A percentile compares a stretch with the other conserved stretches of the same genome.
These are phyloP conservation scores for Powellomyces hirtus DNA, from an alignment of 192 early-diverging fungal species.

Conservation along the genomic window DNA sequence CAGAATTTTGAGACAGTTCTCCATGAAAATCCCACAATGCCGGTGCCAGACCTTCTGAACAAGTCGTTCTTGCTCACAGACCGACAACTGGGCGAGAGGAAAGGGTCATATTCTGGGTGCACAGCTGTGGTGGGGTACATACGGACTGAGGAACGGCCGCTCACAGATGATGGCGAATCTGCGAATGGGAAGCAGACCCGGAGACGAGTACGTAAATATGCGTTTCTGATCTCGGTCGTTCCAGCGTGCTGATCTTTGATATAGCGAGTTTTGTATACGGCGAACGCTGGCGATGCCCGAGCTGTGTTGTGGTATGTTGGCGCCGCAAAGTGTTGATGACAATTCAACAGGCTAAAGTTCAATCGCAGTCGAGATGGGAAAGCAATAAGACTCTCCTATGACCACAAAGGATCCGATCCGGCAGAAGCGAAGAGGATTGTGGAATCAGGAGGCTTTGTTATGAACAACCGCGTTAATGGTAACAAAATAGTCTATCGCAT, in stretches of 20 bases:
- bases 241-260: not conserved
- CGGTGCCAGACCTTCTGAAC: conserved; percentile 82
- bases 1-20: conserved; percentile 69
- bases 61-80: conserved; percentile 80
- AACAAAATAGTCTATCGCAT: not conserved
- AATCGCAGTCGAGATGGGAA: conserved; percentile 65
- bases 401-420: conserved; percentile 95
- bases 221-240: not conserved
- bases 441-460: conserved; percentile 93
- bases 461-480: conserved; percentile 98
- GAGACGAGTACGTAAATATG: conserved; percentile 1
- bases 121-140: conserved; percentile 86
- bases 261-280: conserved; percentile 85
- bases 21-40: conserved; percentile 45
- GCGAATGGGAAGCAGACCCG: not conserved
- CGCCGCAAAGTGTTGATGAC: not conserved
- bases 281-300: conserved; percentile 96
- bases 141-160: conserved; percentile 42
- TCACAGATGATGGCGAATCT: not conserved
- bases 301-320: conserved; percentile 76
- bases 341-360: no score
- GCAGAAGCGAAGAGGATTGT: conserved; percentile 86
- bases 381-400: conserved; percentile 89
- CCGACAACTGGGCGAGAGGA: conserved; percentile 70
- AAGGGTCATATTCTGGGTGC: conserved; percentile 84